Evolutionary conservation across 805 yeast genomes (phyloP).

Genomic region (Candida ficus): DNA sequence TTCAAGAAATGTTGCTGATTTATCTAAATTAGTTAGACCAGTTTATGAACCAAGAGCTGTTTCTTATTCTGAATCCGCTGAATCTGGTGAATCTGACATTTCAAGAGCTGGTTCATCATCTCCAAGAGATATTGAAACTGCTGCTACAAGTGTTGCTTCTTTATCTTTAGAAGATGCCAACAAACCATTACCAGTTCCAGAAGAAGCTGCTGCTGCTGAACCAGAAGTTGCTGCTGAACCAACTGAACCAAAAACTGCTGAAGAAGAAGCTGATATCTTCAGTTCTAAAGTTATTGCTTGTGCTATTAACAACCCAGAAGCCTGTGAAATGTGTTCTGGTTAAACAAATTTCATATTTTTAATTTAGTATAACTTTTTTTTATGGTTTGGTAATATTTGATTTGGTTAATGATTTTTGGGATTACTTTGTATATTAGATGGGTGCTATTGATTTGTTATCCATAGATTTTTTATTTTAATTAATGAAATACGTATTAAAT

Average conservation of each 20-base stretch:
- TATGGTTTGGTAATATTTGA: conserved; percentile 7
- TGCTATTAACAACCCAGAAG: conserved; percentile 94
- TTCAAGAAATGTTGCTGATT: conserved; percentile 42
- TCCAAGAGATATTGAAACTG: conserved; percentile 30
- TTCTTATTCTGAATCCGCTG: conserved; percentile 9
- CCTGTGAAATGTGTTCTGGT: conserved; percentile 99
- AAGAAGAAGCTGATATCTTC: conserved; percentile 58
- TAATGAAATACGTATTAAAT: neutral
- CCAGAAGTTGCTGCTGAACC: conserved; percentile 24
- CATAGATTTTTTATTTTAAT: neutral
- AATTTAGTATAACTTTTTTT: neutral
- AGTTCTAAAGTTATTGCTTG: conserved; percentile 94
- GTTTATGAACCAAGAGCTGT: conserved; percentile 26
- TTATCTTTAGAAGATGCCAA: conserved; percentile 35
- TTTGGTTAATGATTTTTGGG: neutral
- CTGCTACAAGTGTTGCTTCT: conserved; percentile 32
- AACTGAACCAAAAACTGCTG: conserved; percentile 25
- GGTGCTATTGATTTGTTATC: neutral
- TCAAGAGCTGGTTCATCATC: conserved; percentile 25
- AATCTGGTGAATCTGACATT: conserved; percentile 11
- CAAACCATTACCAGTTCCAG: conserved; percentile 27
- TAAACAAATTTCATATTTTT: conserved; percentile 36
- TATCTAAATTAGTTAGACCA: conserved; percentile 34
- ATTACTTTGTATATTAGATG: neutral
- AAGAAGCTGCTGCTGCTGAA: conserved; percentile 16